phyloP scores from a whole-genome alignment of 495 filamentous ascomycete genomes.

The Aeminium ludgeri region DNA sequence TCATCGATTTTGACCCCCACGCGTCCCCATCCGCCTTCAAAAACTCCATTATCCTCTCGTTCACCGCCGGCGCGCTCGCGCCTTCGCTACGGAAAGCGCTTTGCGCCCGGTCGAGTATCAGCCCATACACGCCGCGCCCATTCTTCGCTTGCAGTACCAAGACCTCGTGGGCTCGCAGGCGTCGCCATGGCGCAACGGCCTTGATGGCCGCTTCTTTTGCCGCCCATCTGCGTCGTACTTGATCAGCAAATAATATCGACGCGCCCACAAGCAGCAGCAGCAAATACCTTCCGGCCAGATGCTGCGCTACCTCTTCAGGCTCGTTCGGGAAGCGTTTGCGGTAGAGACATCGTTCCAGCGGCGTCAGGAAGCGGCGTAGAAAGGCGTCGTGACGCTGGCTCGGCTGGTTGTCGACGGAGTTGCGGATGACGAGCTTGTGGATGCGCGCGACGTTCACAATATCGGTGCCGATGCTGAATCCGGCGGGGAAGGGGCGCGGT shows the following conservation, averaged over 20 bases:
- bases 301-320: not conserved
- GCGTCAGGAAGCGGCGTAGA: conserved; percentile 5
- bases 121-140: too few relatives aligned
- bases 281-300: conserved; percentile 13
- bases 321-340: conserved; percentile 1
- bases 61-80: too few relatives aligned
- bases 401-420: not conserved
- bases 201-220: conserved; percentile 53
- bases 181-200: conserved; percentile 31
- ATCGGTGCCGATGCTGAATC: conserved; percentile 38
- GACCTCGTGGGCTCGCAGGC: conserved; percentile 33
- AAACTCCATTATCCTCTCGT: too few relatives aligned
- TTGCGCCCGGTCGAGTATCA: conserved; percentile 4
- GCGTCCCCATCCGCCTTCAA: too few relatives aligned
- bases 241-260: not conserved
- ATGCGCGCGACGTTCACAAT: conserved; percentile 36
- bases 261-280: not conserved
- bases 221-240: conserved; percentile 27
- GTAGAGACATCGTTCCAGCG: conserved; percentile 4
- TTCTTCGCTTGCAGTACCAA: too few relatives aligned
- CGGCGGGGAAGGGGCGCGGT: conserved; percentile 30
- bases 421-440: conserved; percentile 20
- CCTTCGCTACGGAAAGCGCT: too few relatives aligned
- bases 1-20: too few relatives aligned
- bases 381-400: conserved; percentile 2